Evolutionary conservation across 2,329 filamentous ascomycete species (phyloP).

Genomic region (Scedosporium aurantiacum): DNA sequence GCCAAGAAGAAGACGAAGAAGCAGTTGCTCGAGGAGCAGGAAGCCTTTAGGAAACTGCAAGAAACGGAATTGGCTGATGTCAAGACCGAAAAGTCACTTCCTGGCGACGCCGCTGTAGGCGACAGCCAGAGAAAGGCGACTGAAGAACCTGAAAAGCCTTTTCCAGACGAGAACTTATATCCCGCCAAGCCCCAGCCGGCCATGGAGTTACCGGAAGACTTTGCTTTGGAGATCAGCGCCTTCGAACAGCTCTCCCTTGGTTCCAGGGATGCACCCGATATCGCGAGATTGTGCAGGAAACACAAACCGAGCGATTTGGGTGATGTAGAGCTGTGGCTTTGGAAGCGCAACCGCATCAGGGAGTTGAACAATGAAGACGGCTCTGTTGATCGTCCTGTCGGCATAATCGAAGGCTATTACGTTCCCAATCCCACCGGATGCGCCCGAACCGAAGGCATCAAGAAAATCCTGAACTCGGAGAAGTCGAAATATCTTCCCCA

Average conservation of each 20-base stretch:
- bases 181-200: slow-evolving; percentile 36
- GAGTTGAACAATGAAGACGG: slow-evolving; percentile 36
- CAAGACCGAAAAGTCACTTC: slow-evolving; percentile 16
- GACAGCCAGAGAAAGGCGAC: slow-evolving; percentile 12
- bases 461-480: slow-evolving; percentile 92
- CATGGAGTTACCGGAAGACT: slow-evolving; percentile 31
- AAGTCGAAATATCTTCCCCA: slow-evolving; percentile 98
- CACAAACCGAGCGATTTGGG: slow-evolving; percentile 33
- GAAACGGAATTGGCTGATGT: slow-evolving; percentile 28
- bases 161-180: slow-evolving; percentile 34
- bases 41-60: slow-evolving; percentile 46
- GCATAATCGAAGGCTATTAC: slow-evolving; percentile 55
- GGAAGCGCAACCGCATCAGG: slow-evolving; percentile 43
- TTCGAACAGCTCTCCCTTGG: slow-evolving; percentile 33
- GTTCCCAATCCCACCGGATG: slow-evolving; percentile 76
- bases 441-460: slow-evolving; percentile 83
- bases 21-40: slow-evolving; percentile 58
- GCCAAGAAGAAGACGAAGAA: slow-evolving; percentile 70
- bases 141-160: slow-evolving; percentile 18
- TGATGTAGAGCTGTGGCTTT: slow-evolving; percentile 44
- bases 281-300: slow-evolving; percentile 36
- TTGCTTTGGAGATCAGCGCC: slow-evolving; percentile 33
- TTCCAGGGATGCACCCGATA: slow-evolving; percentile 35
- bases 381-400: slow-evolving; percentile 21
- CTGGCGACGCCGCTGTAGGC: slow-evolving; percentile 11